Evolutionary conservation across 768 basidiomycete species (phyloP), one percentile per base, ranked within the genome.

Genomic region (Pisolithus microcarpus): DNA sequence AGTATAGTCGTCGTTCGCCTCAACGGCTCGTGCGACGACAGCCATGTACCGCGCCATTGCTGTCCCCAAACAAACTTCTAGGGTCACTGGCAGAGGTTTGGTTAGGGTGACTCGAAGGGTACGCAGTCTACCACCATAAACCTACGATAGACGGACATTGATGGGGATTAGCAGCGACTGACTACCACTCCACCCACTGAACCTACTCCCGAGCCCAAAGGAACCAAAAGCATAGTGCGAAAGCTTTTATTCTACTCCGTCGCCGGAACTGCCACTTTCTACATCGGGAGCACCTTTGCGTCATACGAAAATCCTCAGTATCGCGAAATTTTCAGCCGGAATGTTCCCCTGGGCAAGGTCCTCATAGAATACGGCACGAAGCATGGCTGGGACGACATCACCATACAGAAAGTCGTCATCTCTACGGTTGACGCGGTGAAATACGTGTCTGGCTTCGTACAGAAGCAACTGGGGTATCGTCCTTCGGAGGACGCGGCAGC

Each of bases 321-420:
- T 73, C 83, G 87, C 63, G 87, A 94, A 57, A 76, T 95, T 64
- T 96, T 96, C 74, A 76, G 82, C 50, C 80, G 84, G 58, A 74
- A 79, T 39, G 81, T 93, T 49, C 94, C 94, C 2, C 75, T 89
- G 37, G 92, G 84, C 26, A 78, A 85, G 55, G 63, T 78, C 16
- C 74, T 94, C 67, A 74, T 94, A 38, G 85, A 93, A 52, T 91
- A 82, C 61, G 87, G 86, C 9, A 91, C 96, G 61, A 74, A 77
- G 26, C 73, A 82, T 51, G 77, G 81, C 13, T 93, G 90, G 88
- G 87, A 93, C 58, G 78, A 75, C 6, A 69, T 90, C 53, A 88
- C 89, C 30, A 52, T 81, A 18, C 72, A 77, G 47, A 75, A 84
- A 54, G 75, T 80, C 39, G 59, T 85, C 53, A 73, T 81, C 8